Base-by-base conservation (phyloP, 108 stramenopile genomes). In the Pseudonitzschia multistriata region DNA sequence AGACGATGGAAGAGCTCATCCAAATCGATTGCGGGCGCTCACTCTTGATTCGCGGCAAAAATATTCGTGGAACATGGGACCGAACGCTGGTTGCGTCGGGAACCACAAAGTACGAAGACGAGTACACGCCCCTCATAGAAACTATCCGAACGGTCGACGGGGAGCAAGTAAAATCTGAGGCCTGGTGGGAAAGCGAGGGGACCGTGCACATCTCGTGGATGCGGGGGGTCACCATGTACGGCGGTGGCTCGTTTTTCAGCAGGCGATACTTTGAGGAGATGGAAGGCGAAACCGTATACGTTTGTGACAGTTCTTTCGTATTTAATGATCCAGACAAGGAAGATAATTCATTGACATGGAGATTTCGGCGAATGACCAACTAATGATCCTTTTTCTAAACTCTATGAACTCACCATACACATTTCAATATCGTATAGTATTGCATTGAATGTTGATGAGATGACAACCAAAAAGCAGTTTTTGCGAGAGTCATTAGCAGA, bases 1-100 rank as follows among this genome's bases (percentile, higher is more conserved):
- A 78, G 50, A 92, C 91, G 14, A 88, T 72, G 25, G 91, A 92
- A 79, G 83, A 85, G 59, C 74, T 79, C 24, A 74, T 70, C n/a
- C 88, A 89, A 72, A 80, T 49, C 25, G 82, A 88, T 5, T 59
- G 76, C 37, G 91, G 91, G 2, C 71, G 74, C n/a, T 27, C 66
- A 22, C 69, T 92, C 0, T 74, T 73, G 28, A 88, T 92, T 17
- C 71, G 77, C 25, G 88, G 88, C 22, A 70, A 53, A 36, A 92
- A 92, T 71, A 81, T 83, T 5, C 71, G 88, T 47, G 91, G 91
- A 45, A 80, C 83, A 4, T 92, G 91, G 91, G 88, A 92, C 11
- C 74, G 91, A 29, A 84, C 85, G 22, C 62, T 92, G 60, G 75
- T 79, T 52, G 55, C 91, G 2, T 88, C 91, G 3, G 85, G 85